These are phyloP conservation scores for Ceratobasidium sp. DNA, from an alignment of 1,284 basidiomycete species.

Conservation along the genomic window DNA sequence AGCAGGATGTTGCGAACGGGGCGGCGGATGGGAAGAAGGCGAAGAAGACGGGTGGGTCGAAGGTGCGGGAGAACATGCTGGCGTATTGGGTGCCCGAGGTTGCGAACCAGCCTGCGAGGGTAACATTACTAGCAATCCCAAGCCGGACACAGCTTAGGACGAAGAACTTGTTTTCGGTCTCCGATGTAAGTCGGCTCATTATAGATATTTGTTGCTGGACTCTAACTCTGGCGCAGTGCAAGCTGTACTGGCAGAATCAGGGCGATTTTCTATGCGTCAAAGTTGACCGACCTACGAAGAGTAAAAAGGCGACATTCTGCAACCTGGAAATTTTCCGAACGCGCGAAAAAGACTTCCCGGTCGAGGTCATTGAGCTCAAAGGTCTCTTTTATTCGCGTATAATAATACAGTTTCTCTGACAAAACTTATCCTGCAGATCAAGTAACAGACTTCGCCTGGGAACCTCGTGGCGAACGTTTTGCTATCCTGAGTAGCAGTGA, in stretches of 20 bases:
- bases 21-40: slow-evolving; percentile 68
- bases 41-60: slow-evolving; percentile 67
- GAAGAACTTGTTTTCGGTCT: slow-evolving; percentile 99
- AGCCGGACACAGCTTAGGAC: slow-evolving; percentile 87
- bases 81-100: slow-evolving; percentile 99
- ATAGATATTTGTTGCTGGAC: neutral
- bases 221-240: slow-evolving; percentile 73
- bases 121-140: slow-evolving; percentile 92
- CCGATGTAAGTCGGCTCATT: slow-evolving; percentile 75
- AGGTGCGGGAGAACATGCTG: slow-evolving; percentile 89
- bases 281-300: slow-evolving; percentile 99
- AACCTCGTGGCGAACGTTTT: slow-evolving; percentile 96
- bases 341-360: slow-evolving; percentile 97
- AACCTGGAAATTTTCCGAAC: slow-evolving; percentile 99
- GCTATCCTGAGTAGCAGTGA: slow-evolving; percentile 96
- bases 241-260: slow-evolving; percentile 98
- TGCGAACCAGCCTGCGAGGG: slow-evolving; percentile 93
- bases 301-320: slow-evolving; percentile 98
- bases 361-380: slow-evolving; percentile 93
- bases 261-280: slow-evolving; percentile 99
- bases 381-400: slow-evolving; percentile 62
- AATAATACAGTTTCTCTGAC: slow-evolving; percentile 7
- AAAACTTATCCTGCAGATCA: slow-evolving; percentile 71
- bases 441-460: slow-evolving; percentile 98
- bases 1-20: slow-evolving; percentile 80